phyloP scores from a whole-genome alignment of 495 filamentous ascomycete genomes.

The Penicillium bovifimosum region DNA sequence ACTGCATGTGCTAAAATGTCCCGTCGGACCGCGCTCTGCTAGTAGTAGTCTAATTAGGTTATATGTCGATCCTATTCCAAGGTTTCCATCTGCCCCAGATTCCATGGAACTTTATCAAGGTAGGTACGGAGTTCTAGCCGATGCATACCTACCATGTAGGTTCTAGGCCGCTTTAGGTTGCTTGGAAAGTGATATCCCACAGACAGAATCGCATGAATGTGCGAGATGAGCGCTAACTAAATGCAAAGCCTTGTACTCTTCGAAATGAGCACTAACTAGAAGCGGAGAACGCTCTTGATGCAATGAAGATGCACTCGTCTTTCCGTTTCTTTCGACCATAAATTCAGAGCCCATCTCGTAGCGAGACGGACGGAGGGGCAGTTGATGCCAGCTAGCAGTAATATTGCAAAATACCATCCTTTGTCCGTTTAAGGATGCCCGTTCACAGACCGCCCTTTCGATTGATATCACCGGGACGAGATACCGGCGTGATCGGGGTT shows the following conservation, averaged over 20 bases:
- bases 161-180: too few relatives aligned
- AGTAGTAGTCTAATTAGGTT: too few relatives aligned
- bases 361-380: not conserved
- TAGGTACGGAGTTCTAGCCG: too few relatives aligned
- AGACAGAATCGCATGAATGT: too few relatives aligned
- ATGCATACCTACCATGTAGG: too few relatives aligned
- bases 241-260: too few relatives aligned
- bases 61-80: too few relatives aligned
- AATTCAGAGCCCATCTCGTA: not conserved
- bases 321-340: not conserved
- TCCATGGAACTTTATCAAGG: too few relatives aligned
- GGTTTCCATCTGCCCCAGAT: too few relatives aligned
- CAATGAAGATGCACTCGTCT: not conserved
- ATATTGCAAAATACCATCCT: not conserved
- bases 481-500: conserved; percentile 13
- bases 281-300: not conserved
- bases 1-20: too few relatives aligned
- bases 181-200: too few relatives aligned
- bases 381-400: not conserved
- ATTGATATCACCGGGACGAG: conserved; percentile 31
- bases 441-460: conserved; percentile 21
- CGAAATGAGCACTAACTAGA: not conserved
- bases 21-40: too few relatives aligned
- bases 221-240: not conserved
- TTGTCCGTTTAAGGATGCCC: not conserved